These are phyloP conservation scores for Solanum peruvianum DNA, from an alignment of 257 asterid species.

Conservation along the genomic window DNA sequence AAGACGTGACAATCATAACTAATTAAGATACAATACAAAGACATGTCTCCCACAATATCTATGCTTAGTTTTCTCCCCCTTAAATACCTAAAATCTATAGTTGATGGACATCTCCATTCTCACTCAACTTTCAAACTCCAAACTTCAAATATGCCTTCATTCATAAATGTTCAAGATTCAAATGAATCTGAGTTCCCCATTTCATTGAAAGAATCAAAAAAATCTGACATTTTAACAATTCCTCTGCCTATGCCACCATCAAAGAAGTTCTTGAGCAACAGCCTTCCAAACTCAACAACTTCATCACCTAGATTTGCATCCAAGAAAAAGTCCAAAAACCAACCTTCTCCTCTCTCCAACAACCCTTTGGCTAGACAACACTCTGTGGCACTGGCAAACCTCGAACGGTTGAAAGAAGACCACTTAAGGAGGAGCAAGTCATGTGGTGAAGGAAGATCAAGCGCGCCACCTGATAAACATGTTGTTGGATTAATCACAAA, in stretches of 20 bases:
- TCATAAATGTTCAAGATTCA: background rate
- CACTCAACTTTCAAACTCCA: background rate
- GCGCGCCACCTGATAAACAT: conserved; percentile 41
- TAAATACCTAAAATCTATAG: background rate
- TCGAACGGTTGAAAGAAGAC: conserved; percentile 45
- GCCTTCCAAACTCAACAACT: conserved; percentile 49
- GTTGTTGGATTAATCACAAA: conserved; percentile 33
- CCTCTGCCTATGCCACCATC: conserved; percentile 17
- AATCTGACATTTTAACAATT: background rate
- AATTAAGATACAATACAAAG: background rate
- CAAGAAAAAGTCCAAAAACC: conserved; percentile 11
- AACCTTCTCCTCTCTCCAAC: conserved; percentile 4
- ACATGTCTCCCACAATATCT: conserved; percentile 1
- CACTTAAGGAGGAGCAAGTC: conserved; percentile 65
- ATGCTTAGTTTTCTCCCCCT: background rate
- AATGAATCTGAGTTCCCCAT: background rate
- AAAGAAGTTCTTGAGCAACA: conserved; percentile 37
- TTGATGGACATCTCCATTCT: background rate
- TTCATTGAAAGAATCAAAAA: background rate
- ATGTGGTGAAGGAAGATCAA: conserved; percentile 54
- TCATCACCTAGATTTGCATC: conserved; percentile 34
- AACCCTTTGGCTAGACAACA: conserved; percentile 32
- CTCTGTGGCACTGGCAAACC: conserved; percentile 64
- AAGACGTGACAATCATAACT: conserved; percentile 1
- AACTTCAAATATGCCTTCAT: background rate